Base-by-base conservation (phyloP, 768 basidiomycete species). In the Phlebiopsis flavidoalba region DNA sequence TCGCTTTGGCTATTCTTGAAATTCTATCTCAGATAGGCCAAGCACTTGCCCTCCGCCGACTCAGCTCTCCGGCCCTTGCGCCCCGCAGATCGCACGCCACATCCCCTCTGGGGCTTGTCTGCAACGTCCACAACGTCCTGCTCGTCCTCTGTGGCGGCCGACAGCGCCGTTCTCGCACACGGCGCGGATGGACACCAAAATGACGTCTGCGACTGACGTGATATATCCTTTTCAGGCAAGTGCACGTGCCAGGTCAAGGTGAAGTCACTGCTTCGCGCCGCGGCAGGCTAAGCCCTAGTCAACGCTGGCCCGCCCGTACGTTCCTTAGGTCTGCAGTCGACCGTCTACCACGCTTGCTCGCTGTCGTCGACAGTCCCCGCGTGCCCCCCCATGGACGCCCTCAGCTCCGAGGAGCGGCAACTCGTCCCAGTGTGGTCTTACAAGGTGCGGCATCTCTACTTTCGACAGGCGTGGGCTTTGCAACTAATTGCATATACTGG, bases 401-500 rank as follows among this genome's bases (percentile, higher is more conserved):
- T 60, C 49, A 36, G 45, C n/a, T 15, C 24, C 51, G 63, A 57
- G n/a, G 69, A 70, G 63, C 63, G 69, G 47, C 63, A 60, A 62
- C 65, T 71, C 56, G 53, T 59, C 11, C 67, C 67, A 10, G 58
- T 64, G 14, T 71, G 70, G 70, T 66, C 67, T 10, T 68, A 69
- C 11, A 67, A 65, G 64, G 70, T 69, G 19, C 36, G 63, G 58
- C 26, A 19, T 22, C 15, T 24, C 11, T 45, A 5, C 54, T n/a
- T 53, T 8, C 33, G 12, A 31, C 17, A 11, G 2, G 24, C 11
- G 14, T 49, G 53, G 14, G 5, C 35, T 19, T 14, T 33, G 7
- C 36, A 21, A 15, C 53, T 26, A 14, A 59, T 57, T 45, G 40
- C 22, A 31, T 21, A 33, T 11, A 5, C 31, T 19, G n/a, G n/a